A percentile compares a stretch with the other conserved stretches of the same genome.
These are phyloP conservation scores for Botryotinia calthae DNA, from an alignment of 2,329 filamentous ascomycete species.

Conservation along the genomic window DNA sequence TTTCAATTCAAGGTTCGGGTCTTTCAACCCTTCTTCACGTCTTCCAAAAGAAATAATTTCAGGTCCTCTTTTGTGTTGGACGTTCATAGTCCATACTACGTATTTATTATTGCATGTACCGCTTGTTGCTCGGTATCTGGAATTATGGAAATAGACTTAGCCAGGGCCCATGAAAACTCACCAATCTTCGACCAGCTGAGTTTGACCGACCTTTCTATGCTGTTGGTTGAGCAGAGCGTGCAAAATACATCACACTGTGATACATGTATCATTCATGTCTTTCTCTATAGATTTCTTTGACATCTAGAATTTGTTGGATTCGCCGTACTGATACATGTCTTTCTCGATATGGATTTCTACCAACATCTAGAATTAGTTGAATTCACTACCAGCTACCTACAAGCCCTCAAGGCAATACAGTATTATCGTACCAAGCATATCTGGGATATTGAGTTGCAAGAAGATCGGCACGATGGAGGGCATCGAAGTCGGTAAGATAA, in stretches of 20 bases:
- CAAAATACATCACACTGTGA: not conserved
- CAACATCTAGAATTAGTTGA: not conserved
- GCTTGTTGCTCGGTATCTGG: not conserved
- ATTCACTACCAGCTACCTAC: not conserved
- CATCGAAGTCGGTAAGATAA: conserved; percentile 8
- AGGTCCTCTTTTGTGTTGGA: not conserved
- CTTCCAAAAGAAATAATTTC: not conserved
- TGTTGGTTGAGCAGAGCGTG: not conserved
- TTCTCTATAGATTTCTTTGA: not conserved
- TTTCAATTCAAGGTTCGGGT: not conserved
- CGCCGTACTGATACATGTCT: not conserved
- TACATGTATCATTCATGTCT: not conserved
- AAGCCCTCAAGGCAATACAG: not conserved
- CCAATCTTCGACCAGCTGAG: not conserved
- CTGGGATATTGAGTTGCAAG: not conserved
- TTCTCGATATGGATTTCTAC: not conserved
- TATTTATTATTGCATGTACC: not conserved
- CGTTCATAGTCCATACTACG: not conserved
- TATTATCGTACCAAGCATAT: not conserved
- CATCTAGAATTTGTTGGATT: not conserved
- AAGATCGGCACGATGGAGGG: not conserved
- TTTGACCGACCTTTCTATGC: conserved; percentile 1
- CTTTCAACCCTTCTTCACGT: not conserved
- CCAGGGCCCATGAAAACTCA: not conserved
- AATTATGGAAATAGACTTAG: not conserved